Percentiles rank a stretch among this genome's conserved stretches.
phyloP scores from a whole-genome alignment of 495 filamentous ascomycete genomes.

The Trypethelium eluteriae region DNA sequence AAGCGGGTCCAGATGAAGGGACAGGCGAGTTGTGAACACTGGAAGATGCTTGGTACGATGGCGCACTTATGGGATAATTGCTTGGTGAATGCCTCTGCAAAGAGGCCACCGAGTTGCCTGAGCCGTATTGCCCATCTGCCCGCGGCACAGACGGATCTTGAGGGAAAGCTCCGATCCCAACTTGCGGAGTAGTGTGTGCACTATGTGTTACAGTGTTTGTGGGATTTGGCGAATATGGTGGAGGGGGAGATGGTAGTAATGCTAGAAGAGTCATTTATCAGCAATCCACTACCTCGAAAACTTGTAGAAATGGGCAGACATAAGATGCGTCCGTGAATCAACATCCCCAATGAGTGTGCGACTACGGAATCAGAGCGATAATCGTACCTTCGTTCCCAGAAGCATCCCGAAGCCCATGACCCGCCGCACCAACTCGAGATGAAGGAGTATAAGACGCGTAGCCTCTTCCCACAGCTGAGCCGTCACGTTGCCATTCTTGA shows the following conservation, averaged over 20 bases:
- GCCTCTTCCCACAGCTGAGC: slow-evolving; percentile 23
- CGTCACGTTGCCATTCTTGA: slow-evolving; percentile 35
- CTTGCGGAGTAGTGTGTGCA: slow-evolving; percentile 24
- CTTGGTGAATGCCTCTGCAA: slow-evolving; percentile 2
- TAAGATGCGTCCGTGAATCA: neutral
- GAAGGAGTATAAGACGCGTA: slow-evolving; percentile 31
- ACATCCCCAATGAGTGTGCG: neutral
- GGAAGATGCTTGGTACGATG: slow-evolving; percentile 16
- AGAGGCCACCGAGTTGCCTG: neutral
- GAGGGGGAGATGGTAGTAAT: slow-evolving; percentile 37
- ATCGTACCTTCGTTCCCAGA: slow-evolving; percentile 38
- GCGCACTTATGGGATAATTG: neutral
- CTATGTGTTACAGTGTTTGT: slow-evolving; percentile 21
- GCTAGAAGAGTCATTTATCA: slow-evolving; percentile 24
- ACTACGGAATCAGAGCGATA: neutral
- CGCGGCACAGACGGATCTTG: neutral
- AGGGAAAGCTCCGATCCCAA: slow-evolving; percentile 9
- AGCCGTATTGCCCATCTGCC: neutral
- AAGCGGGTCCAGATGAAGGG: slow-evolving; percentile 24
- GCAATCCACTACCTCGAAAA: slow-evolving; percentile 11
- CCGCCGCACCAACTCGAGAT: slow-evolving; percentile 11
- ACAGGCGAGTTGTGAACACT: slow-evolving; percentile 23
- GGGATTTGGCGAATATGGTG: slow-evolving; percentile 35
- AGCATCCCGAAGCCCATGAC: slow-evolving; percentile 23
- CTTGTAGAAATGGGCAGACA: neutral